phyloP scores from a whole-genome alignment of 805 yeast species.

The Spathaspora passalidarum region DNA sequence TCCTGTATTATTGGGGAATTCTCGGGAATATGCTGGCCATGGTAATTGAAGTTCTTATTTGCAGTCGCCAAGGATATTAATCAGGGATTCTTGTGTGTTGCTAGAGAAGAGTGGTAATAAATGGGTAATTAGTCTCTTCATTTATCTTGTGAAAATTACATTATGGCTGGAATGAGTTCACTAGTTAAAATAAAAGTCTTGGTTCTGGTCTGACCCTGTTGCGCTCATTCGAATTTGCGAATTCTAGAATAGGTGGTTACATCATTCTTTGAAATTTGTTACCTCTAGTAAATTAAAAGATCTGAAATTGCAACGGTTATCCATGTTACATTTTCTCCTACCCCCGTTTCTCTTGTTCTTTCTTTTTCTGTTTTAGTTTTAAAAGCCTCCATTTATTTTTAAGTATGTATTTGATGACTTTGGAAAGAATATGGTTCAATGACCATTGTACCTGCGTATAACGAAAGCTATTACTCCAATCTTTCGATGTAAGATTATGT shows the following conservation, averaged over 20 bases:
- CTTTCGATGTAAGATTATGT: background rate
- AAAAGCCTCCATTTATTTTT: no score
- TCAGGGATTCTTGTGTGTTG: no score
- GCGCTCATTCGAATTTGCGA: background rate
- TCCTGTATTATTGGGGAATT: no score
- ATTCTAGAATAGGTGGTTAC: background rate
- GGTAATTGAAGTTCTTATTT: no score
- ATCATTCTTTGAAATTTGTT: background rate
- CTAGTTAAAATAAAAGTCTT: no score
- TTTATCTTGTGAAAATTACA: no score
- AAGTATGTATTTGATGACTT: background rate
- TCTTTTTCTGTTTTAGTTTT: background rate
- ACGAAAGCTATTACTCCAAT: background rate
- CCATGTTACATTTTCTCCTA: background rate
- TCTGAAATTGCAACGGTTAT: background rate
- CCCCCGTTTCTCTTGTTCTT: background rate
- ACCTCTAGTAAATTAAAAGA: background rate
- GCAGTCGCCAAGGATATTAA: no score
- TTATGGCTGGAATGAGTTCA: no score
- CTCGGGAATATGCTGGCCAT: no score
- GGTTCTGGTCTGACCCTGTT: no score
- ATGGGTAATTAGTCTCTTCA: no score
- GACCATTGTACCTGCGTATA: background rate
- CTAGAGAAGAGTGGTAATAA: no score
- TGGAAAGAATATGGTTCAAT: background rate